phyloP scores from a whole-genome alignment of 768 basidiomycete genomes.

The Candolleomyces aberdarensis region DNA sequence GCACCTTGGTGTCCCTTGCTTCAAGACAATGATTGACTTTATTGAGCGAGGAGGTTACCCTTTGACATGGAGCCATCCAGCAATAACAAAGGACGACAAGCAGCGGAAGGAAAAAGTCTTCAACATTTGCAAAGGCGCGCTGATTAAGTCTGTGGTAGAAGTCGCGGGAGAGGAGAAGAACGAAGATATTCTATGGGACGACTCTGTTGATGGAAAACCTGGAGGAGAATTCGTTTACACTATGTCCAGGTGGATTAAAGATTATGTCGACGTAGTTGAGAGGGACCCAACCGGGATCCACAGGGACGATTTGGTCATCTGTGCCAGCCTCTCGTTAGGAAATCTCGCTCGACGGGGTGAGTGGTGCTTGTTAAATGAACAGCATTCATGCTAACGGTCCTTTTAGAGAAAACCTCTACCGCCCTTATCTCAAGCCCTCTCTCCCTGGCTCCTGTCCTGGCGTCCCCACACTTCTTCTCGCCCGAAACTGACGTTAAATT shows the following conservation, averaged over 20 bases:
- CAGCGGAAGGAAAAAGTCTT: slow-evolving; percentile 68
- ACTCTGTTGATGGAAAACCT: slow-evolving; percentile 48
- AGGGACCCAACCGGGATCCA: slow-evolving; percentile 26
- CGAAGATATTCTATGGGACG: slow-evolving; percentile 74
- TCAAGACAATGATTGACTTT: slow-evolving; percentile 66
- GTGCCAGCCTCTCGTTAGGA: slow-evolving; percentile 78
- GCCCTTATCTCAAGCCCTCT: slow-evolving; percentile 65
- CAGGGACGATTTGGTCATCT: slow-evolving; percentile 77
- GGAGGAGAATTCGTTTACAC: slow-evolving; percentile 71
- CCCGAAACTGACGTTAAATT: slow-evolving; percentile 68
- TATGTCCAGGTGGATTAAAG: slow-evolving; percentile 75
- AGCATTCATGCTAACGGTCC: slow-evolving; percentile 3
- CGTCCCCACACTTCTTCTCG: slow-evolving; percentile 53
- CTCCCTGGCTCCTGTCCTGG: slow-evolving; percentile 58
- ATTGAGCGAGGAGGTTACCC: slow-evolving; percentile 72
- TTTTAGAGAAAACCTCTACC: slow-evolving; percentile 53
- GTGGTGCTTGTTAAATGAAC: slow-evolving; percentile 10
- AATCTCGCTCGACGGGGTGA: slow-evolving; percentile 78
- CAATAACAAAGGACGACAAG: slow-evolving; percentile 30
- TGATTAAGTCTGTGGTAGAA: slow-evolving; percentile 85
- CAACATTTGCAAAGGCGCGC: slow-evolving; percentile 78
- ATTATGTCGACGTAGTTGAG: slow-evolving; percentile 40
- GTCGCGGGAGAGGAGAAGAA: slow-evolving; percentile 81
- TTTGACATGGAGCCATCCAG: slow-evolving; percentile 53
- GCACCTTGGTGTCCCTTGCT: slow-evolving; percentile 53